Percentiles rank a stretch among this genome's conserved stretches.
Conservation (phyloP, 305 asterid species). For the Ajuga reptans region DNA sequence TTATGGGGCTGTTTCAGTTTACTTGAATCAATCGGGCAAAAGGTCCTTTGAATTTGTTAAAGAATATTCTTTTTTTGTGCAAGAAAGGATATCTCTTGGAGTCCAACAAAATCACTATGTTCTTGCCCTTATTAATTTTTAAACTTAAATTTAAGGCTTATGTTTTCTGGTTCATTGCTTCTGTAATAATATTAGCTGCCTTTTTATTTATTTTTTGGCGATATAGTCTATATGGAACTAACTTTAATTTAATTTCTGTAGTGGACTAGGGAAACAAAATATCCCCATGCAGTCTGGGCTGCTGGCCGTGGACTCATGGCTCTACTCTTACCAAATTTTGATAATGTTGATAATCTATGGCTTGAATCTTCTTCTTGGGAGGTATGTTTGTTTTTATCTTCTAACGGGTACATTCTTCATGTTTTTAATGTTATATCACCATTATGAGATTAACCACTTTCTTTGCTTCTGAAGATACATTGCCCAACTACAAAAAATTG, state of each 20-base stretch:
- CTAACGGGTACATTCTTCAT: background rate
- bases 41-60: constrained; percentile 2
- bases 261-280: constrained; percentile 88
- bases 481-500: background rate
- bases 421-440: constrained; percentile 5
- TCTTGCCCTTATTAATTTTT: background rate
- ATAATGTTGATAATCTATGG: constrained; percentile 84
- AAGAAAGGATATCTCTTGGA: background rate
- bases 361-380: constrained; percentile 94
- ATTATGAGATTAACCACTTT: background rate
- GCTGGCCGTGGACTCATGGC: constrained; percentile 95
- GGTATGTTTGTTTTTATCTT: constrained; percentile 39
- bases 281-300: constrained; percentile 97
- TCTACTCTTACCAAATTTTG: constrained; percentile 77
- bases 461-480: constrained; percentile 2
- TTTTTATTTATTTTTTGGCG: background rate
- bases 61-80: background rate
- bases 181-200: background rate
- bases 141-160: background rate
- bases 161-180: background rate
- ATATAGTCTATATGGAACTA: constrained; percentile 1
- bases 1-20: background rate
- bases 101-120: background rate
- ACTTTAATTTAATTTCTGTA: constrained; percentile 24
- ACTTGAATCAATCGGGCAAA: background rate